Base-by-base conservation (phyloP, 2,329 filamentous ascomycete genomes). In the Colletotrichum gigasporum region DNA sequence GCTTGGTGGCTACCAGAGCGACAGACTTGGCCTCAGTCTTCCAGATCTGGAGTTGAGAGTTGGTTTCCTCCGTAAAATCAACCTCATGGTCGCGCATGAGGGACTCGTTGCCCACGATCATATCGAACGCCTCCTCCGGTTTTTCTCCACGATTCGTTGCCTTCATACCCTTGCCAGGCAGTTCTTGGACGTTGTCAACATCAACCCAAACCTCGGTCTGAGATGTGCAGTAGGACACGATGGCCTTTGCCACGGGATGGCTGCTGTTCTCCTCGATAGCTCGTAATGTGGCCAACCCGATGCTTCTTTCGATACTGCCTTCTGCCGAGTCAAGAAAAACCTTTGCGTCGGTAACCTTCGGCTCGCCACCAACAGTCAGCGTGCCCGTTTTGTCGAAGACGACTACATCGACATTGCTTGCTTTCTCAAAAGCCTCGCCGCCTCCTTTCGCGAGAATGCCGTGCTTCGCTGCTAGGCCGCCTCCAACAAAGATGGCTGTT, bases 331-430 rank as follows among this genome's bases (percentile, higher is more conserved):
- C 76, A 0, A 76, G 75, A 42, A 81, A 82, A 3, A 85, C 53
- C 39, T 76, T 71, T 10, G 78, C 79, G 67, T 88, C 84, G 0
- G 87, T 91, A 20, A 95, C 88, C 26, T 82, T 86, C 0, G 92
- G 91, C 68, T 92, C 89, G 6, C 90, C 91, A 4, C 91, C 82
- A 70, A 90, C 81, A 0, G 93, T 96, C 62, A 96, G 79, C 0
- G 93, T 96, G 1, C 93, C 93, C 0, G 93, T 96, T 82, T 96
- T 96, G 82, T 96, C 93, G 73, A 96, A 96, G 1, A 96, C 91
- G 37, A 96, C 89, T 54, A 90, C 90, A 74, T 93, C 89, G 44
- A 94, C 83, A 10, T 86, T 87, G 73, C 91, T 94, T 4, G 92
- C 92, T 78, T 93, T 93, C 74, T 95, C 91, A 73, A 96, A 95